phyloP scores from a whole-genome alignment of 139 green algal genomes.

The Auxenochlorella protothecoides region DNA sequence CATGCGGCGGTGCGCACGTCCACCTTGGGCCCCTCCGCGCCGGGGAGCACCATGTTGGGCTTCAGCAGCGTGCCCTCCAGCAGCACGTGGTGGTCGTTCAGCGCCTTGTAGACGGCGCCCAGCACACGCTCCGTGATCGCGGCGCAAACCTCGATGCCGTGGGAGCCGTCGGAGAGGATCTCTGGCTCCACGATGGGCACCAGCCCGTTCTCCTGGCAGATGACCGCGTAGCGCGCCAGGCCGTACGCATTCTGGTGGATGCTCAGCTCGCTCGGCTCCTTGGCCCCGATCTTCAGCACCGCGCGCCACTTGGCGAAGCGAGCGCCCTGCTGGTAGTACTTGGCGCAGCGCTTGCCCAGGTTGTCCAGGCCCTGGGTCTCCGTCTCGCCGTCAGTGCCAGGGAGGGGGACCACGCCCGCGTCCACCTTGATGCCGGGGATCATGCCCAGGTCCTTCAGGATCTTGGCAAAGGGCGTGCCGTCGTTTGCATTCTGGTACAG shows the following conservation, averaged over 20 bases:
- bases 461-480: conserved; percentile 55
- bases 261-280: conserved; percentile 44
- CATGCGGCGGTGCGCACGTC: conserved; percentile 17
- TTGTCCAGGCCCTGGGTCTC: conserved; percentile 67
- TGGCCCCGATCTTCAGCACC: conserved; percentile 63
- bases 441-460: conserved; percentile 46
- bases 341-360: conserved; percentile 39
- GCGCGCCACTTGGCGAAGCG: conserved; percentile 90
- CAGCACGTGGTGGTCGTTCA: conserved; percentile 78
- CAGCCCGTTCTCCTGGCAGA: conserved; percentile 72
- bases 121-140: conserved; percentile 38
- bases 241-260: conserved; percentile 83
- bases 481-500: conserved; percentile 56
- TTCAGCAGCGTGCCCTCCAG: conserved; percentile 89
- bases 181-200: conserved; percentile 94
- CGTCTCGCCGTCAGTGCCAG: conserved; percentile 43
- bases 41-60: conserved; percentile 70
- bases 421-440: conserved; percentile 46
- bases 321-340: conserved; percentile 54
- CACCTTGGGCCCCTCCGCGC: conserved; percentile 11
- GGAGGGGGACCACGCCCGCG: conserved; percentile 50
- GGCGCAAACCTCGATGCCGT: conserved; percentile 62
- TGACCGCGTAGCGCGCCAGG: conserved; percentile 82
- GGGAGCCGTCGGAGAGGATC: conserved; percentile 59
- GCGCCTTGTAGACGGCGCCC: conserved; percentile 44